Percentiles rank a stretch among this genome's conserved stretches.
These are phyloP conservation scores for Curvularia sp. DNA, from an alignment of 2,329 filamentous ascomycete species.

Conservation along the genomic window DNA sequence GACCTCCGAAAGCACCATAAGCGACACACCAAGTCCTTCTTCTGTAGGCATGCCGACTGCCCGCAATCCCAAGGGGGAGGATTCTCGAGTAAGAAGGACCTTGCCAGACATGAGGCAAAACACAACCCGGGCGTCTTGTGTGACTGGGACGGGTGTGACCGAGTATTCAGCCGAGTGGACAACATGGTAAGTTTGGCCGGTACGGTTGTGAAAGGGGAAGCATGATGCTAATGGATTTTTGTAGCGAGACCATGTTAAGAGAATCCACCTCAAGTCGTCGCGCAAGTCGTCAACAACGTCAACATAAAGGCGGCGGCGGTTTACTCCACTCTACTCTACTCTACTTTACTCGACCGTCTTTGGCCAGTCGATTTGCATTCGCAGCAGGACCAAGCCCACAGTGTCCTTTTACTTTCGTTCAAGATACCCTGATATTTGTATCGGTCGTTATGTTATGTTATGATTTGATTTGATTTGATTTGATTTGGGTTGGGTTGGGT, in stretches of 20 bases:
- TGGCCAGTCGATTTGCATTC: background rate
- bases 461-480: background rate
- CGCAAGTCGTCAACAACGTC: constrained; percentile 36
- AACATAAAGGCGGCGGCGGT: constrained; percentile 13
- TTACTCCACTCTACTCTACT: background rate
- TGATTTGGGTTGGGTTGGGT: background rate
- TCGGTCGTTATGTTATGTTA: constrained; percentile 8
- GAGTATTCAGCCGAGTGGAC: constrained; percentile 67
- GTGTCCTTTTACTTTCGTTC: constrained; percentile 34
- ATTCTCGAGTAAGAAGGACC: constrained; percentile 69
- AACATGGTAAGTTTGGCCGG: constrained; percentile 61
- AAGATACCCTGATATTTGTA: constrained; percentile 38
- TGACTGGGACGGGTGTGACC: constrained; percentile 64
- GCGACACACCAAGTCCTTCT: constrained; percentile 67
- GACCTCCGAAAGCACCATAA: constrained; percentile 70
- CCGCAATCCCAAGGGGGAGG: constrained; percentile 64
- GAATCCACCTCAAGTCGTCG: constrained; percentile 50
- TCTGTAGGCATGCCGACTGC: constrained; percentile 66
- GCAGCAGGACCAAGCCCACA: background rate
- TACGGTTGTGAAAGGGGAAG: background rate
- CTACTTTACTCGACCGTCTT: background rate
- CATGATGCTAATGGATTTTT: constrained; percentile 25
- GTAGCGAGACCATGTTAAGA: constrained; percentile 52
- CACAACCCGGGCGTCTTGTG: constrained; percentile 68
- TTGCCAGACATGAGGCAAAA: constrained; percentile 67